Conservation (phyloP, 768 basidiomycete species). For the Trametes cingulata region DNA sequence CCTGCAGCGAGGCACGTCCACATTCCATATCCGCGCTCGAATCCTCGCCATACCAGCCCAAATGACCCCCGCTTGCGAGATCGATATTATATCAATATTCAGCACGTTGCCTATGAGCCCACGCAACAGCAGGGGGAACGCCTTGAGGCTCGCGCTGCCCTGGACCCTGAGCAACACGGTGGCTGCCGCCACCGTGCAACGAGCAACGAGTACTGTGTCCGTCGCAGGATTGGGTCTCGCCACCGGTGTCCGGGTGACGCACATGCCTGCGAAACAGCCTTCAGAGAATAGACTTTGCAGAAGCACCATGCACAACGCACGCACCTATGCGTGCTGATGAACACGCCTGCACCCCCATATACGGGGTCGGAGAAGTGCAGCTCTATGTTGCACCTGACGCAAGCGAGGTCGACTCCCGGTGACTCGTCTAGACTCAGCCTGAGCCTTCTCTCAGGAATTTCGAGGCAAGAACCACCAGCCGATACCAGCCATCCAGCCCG, state of each 20-base stretch:
- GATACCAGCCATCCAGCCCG: constrained; percentile 28
- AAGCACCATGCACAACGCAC: neutral
- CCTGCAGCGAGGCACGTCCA: neutral
- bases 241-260: neutral
- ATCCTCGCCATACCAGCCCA: neutral
- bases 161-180: constrained; percentile 8
- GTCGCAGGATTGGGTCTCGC: neutral
- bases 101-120: neutral
- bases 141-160: neutral
- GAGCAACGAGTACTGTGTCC: neutral
- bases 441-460: neutral
- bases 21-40: neutral
- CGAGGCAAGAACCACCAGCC: constrained; percentile 31
- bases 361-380: neutral
- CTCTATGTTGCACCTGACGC: neutral
- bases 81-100: neutral
- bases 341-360: neutral
- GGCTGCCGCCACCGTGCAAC: neutral
- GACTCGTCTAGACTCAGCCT: neutral
- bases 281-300: constrained; percentile 8
- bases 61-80: neutral
- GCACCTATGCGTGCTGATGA: neutral
- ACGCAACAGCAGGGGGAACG: neutral
- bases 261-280: constrained; percentile 6
- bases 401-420: too few relatives aligned